Evolutionary conservation across 441 rosid genomes (phyloP), one percentile per base, ranked within the genome.

Genomic region (Croton setiger): DNA sequence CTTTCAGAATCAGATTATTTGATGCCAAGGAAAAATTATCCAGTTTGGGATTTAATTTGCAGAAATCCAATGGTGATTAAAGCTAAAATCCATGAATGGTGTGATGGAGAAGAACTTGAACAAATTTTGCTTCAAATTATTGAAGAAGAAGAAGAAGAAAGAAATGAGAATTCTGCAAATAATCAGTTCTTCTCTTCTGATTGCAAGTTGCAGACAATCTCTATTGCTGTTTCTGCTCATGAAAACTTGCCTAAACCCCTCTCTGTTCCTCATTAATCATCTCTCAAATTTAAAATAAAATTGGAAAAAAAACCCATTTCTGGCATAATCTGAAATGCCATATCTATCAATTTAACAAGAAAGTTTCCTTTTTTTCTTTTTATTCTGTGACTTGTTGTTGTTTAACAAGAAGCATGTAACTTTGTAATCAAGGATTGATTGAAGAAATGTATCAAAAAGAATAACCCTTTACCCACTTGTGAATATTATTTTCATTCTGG

Each of bases 11-110:
- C 73, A 41, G 97, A 92, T 67, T 77, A 45, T 60, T 17, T 89
- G 81, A 89, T 92, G 99, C 99, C 98, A 17, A 92, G 96, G 81
- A 95, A 88, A 79, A 67, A 84, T 44, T 95, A 82, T 43, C 97
- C 98, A 4, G 84, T 84, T 11, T 95, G 95, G 98, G 93, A 87
- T 23, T 76, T 90, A 63, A 90, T 91, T 44, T 75, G 75, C 81
- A 71, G 78, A 57, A 88, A 87, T 67, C 88, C 88, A 0, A 72
- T 39, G 66, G 68, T 80, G 14, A 69, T 90, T 36, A 87, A 84
- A 68, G 96, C 96, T 2, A 79, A 83, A 66, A 83, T 90, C 23
- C 82, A 75, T 71, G 95, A 83, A 60, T 92, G 97, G 98, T 81
- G 67, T 21, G 88, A 95, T 44, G 97, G 98, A 0, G 84, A 83